These are phyloP conservation scores for Capronia coronata DNA, from an alignment of 2,329 filamentous ascomycete species.

Conservation along the genomic window DNA sequence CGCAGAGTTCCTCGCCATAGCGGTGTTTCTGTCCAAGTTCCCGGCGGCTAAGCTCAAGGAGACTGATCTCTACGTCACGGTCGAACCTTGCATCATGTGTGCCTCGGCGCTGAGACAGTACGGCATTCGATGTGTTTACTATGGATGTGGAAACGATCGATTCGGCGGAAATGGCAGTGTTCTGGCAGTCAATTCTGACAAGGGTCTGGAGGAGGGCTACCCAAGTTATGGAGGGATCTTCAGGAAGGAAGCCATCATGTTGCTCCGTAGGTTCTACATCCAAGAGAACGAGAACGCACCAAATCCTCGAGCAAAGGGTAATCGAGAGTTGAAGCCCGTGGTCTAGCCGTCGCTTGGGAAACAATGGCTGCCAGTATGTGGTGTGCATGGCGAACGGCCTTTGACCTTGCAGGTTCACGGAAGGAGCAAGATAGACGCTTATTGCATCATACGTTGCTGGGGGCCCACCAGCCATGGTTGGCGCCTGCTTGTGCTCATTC, in stretches of 20 bases:
- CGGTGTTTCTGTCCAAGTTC: conserved; percentile 57
- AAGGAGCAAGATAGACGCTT: neutral
- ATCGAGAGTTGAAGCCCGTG: conserved; percentile 54
- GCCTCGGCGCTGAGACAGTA: conserved; percentile 86
- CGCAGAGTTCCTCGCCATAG: conserved; percentile 87
- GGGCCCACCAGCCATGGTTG: too few species aligned
- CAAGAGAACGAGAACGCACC: conserved; percentile 88
- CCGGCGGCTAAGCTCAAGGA: conserved; percentile 63
- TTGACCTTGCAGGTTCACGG: neutral
- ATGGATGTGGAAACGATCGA: conserved; percentile 90
- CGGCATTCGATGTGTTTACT: conserved; percentile 82
- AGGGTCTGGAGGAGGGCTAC: conserved; percentile 66
- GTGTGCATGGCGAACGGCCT: too few species aligned
- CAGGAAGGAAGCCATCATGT: conserved; percentile 84
- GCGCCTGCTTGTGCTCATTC: too few species aligned
- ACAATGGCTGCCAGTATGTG: neutral
- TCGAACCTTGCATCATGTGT: conserved; percentile 99
- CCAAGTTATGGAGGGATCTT: conserved; percentile 81
- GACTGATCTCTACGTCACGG: conserved; percentile 85
- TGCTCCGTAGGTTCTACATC: conserved; percentile 90
- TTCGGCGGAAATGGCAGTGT: conserved; percentile 96
- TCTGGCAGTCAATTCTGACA: conserved; percentile 49
- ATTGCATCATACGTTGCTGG: too few species aligned
- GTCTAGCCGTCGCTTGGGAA: conserved; percentile 10
- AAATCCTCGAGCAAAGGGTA: conserved; percentile 59